A percentile compares a stretch with the other conserved stretches of the same genome.
Conservation (phyloP, 2,329 filamentous ascomycete species). For the Helicocarpus griseus region DNA sequence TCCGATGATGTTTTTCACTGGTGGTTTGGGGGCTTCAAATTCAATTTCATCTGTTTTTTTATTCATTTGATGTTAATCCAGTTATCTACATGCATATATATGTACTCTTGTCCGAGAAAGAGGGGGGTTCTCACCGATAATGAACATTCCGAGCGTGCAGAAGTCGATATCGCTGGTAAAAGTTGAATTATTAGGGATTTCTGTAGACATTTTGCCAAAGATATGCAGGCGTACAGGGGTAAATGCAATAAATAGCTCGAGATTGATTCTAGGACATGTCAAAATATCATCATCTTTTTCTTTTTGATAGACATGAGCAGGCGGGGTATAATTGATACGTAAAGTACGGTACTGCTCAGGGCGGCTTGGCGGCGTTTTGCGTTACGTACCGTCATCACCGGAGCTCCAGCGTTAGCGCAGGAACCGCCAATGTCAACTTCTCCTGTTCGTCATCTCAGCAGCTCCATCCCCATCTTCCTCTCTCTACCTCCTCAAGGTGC, state of each 20-base stretch:
- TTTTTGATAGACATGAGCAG: too few species aligned
- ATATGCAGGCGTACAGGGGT: not conserved
- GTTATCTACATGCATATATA: not conserved
- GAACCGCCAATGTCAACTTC: not conserved
- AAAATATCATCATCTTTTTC: too few species aligned
- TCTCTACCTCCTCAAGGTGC: not conserved
- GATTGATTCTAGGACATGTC: too few species aligned
- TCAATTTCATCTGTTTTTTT: conserved; percentile 93
- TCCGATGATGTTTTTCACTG: conserved; percentile 69
- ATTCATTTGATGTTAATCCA: not conserved
- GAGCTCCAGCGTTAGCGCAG: not conserved
- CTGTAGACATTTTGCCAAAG: conserved; percentile 1
- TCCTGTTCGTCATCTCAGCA: not conserved
- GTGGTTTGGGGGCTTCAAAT: conserved; percentile 59
- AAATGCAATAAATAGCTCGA: too few species aligned
- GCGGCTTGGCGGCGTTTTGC: not conserved
- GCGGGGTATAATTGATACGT: not conserved
- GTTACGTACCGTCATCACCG: not conserved
- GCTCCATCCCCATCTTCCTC: not conserved
- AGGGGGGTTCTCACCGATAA: conserved; percentile 42
- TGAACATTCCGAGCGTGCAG: conserved; percentile 55
- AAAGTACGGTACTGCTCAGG: too few species aligned
- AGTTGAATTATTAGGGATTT: not conserved
- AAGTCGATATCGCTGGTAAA: conserved; percentile 39
- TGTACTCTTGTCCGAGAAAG: not conserved